Conservation (phyloP, 2,329 filamentous ascomycete species). For the Exophiala dermatitidis region DNA sequence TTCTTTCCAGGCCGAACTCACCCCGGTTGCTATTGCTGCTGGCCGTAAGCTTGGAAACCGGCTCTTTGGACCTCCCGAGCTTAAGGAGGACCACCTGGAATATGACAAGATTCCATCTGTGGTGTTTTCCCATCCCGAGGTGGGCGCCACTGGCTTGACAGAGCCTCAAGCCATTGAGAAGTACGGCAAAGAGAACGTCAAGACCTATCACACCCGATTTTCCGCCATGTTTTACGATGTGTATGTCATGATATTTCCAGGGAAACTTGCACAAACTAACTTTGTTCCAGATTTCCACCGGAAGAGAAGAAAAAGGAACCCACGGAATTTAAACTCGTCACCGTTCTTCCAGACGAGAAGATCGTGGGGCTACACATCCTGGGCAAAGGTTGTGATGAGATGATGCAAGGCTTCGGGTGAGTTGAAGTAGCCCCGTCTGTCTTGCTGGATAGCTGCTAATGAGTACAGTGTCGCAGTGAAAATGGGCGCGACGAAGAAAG, state of each 20-base stretch:
- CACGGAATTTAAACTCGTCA: conserved; percentile 47
- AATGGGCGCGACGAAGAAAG: conserved; percentile 72
- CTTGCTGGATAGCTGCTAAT: conserved; percentile 27
- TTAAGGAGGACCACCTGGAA: conserved; percentile 39
- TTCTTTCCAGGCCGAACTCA: conserved; percentile 37
- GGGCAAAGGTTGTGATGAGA: conserved; percentile 49
- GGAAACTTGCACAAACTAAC: not conserved
- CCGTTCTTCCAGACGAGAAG: conserved; percentile 43
- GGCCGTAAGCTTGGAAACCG: conserved; percentile 45
- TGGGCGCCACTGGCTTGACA: conserved; percentile 45
- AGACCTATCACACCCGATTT: conserved; percentile 45
- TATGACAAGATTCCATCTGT: conserved; percentile 49
- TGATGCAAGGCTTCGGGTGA: conserved; percentile 64
- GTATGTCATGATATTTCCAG: conserved; percentile 7
- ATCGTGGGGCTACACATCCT: conserved; percentile 47
- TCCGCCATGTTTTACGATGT: conserved; percentile 44
- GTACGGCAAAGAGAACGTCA: conserved; percentile 46
- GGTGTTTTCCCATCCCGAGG: conserved; percentile 47
- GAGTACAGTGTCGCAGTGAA: conserved; percentile 52
- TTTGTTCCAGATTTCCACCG: conserved; percentile 32
- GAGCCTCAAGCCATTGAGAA: conserved; percentile 43
- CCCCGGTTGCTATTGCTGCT: conserved; percentile 48
- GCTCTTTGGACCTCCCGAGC: conserved; percentile 42
- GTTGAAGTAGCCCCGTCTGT: not conserved
- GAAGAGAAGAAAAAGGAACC: conserved; percentile 46